phyloP scores from a whole-genome alignment of 176 grass and related monocot genomes.

The Echinochloa phyllopogon region DNA sequence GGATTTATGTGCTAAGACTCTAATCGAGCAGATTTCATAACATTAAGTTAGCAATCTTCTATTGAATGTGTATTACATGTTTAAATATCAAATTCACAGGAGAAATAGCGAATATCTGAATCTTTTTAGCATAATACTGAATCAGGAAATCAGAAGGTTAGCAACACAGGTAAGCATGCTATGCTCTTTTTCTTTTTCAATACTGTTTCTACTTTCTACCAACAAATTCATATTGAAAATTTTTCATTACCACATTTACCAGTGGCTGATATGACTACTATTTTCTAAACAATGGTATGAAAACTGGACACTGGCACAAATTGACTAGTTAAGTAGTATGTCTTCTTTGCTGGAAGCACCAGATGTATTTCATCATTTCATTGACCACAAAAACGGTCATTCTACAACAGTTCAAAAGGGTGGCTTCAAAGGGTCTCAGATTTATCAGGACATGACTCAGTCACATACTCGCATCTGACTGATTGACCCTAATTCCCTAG shows the following conservation, averaged over 20 bases:
- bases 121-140: constrained; percentile 85
- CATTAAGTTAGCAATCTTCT: not conserved
- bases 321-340: not conserved
- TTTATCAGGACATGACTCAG: not conserved
- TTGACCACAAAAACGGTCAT: not conserved
- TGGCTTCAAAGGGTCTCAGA: not conserved
- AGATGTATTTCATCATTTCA: not conserved
- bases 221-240: constrained; percentile 15
- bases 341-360: not conserved
- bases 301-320: not conserved
- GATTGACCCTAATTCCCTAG: not conserved
- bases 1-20: not conserved
- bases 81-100: constrained; percentile 59
- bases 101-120: constrained; percentile 93
- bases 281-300: not conserved
- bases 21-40: not conserved
- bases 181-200: not conserved
- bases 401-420: not conserved
- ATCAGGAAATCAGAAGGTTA: constrained; percentile 98
- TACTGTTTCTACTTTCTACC: not conserved
- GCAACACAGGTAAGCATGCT: constrained; percentile 76
- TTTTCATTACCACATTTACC: not conserved
- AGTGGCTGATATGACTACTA: not conserved
- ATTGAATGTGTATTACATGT: constrained; percentile 27
- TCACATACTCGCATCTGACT: not conserved